Percentiles rank a stretch among this genome's conserved stretches.
These are phyloP conservation scores for Magnolia changhungtana DNA, from an alignment of 164 flowering plant genomes.

Conservation along the genomic window DNA sequence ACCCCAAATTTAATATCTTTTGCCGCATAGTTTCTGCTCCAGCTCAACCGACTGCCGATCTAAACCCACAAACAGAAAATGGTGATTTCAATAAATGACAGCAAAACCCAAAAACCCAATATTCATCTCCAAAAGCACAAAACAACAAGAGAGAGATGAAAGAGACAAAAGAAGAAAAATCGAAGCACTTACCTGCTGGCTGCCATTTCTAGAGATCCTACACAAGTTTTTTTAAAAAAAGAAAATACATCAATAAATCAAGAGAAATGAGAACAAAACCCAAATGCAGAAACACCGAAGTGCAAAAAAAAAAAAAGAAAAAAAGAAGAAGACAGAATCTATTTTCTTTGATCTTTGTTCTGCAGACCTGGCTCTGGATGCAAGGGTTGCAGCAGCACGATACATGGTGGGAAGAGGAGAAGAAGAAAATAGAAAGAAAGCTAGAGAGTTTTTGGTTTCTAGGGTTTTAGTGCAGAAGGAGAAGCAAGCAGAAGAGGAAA, in stretches of 20 bases:
- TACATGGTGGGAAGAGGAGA: constrained; percentile 15
- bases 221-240: not conserved
- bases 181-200: constrained; percentile 12
- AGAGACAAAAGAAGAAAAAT: not conserved
- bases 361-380: constrained; percentile 28
- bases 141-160: not conserved
- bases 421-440: not conserved
- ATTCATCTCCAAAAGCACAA: not conserved
- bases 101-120: not conserved
- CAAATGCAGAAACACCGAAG: not conserved
- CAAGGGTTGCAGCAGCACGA: constrained; percentile 25
- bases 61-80: constrained; percentile 17
- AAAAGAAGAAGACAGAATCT: not conserved
- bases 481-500: not conserved
- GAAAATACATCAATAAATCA: not conserved
- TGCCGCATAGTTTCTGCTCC: constrained; percentile 90
- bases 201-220: constrained; percentile 22
- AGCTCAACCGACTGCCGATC: constrained; percentile 66
- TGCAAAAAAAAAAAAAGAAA: not conserved
- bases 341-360: not conserved
- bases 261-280: not conserved
- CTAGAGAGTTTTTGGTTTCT: not conserved
- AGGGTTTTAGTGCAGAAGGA: not conserved
- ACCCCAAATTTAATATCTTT: constrained; percentile 90
- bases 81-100: not conserved